Conservation (phyloP, 2,329 filamentous ascomycete species). For the Nemania abortiva region DNA sequence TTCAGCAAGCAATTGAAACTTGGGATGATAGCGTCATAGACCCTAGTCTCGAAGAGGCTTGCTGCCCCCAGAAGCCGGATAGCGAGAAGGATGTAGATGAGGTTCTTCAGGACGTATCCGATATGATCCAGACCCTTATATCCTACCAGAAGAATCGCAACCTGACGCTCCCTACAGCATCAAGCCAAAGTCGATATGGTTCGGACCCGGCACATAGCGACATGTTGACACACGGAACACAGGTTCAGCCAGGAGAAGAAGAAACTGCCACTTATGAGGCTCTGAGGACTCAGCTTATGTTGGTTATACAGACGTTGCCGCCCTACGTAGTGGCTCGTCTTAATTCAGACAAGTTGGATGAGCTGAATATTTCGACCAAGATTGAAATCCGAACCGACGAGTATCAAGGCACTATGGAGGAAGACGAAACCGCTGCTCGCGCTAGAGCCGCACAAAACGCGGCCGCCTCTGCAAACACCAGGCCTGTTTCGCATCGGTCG, state of each 20-base stretch:
- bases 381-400: conserved; percentile 79
- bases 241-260: conserved; percentile 74
- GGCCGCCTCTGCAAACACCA: conserved; percentile 53
- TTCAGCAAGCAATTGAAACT: conserved; percentile 67
- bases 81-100: conserved; percentile 75
- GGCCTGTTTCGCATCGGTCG: conserved; percentile 54
- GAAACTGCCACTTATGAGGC: conserved; percentile 75
- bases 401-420: conserved; percentile 84
- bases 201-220: conserved; percentile 74
- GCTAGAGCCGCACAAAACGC: conserved; percentile 57
- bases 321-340: conserved; percentile 89
- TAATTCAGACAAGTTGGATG: conserved; percentile 85
- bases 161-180: conserved; percentile 69
- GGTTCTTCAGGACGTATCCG: conserved; percentile 77
- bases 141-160: conserved; percentile 86
- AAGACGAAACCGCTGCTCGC: conserved; percentile 75
- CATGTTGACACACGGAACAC: conserved; percentile 74
- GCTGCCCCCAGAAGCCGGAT: conserved; percentile 63
- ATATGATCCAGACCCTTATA: conserved; percentile 79
- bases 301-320: conserved; percentile 80
- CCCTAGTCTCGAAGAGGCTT: conserved; percentile 66
- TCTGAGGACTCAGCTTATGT: conserved; percentile 78
- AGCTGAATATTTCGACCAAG: conserved; percentile 83
- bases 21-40: conserved; percentile 71
- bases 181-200: conserved; percentile 70